phyloP scores from a whole-genome alignment of 2,329 filamentous ascomycete genomes.

The Fusarium sp. region DNA sequence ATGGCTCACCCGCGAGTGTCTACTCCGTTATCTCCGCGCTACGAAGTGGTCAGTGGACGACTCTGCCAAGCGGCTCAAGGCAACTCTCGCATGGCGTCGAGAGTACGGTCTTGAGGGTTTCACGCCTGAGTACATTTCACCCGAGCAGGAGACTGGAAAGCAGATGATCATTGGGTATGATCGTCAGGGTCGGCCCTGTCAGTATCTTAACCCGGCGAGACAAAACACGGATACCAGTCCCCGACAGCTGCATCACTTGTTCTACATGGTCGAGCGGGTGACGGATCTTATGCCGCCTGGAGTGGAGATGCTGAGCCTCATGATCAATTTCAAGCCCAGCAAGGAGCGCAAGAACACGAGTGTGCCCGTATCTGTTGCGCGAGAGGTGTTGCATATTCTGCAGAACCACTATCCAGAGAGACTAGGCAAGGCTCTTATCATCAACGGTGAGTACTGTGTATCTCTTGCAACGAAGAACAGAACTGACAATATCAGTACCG shows the following conservation, averaged over 20 bases:
- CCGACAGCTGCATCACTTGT: slow-evolving; percentile 90
- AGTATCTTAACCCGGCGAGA: slow-evolving; percentile 87
- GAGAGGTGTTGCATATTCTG: slow-evolving; percentile 88
- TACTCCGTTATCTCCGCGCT: slow-evolving; percentile 91
- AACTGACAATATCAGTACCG: slow-evolving; percentile 68
- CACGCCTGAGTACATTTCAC: slow-evolving; percentile 86
- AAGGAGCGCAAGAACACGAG: slow-evolving; percentile 77
- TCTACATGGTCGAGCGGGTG: slow-evolving; percentile 93
- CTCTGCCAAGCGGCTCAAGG: slow-evolving; percentile 80
- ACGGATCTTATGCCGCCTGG: slow-evolving; percentile 88
- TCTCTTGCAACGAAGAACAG: background rate
- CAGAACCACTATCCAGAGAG: slow-evolving; percentile 97
- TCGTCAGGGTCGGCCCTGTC: slow-evolving; percentile 83
- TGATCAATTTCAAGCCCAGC: slow-evolving; percentile 91
- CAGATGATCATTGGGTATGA: slow-evolving; percentile 91
- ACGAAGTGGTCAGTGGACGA: slow-evolving; percentile 88
- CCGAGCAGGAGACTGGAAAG: slow-evolving; percentile 97
- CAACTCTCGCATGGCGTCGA: slow-evolving; percentile 86
- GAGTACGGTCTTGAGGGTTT: slow-evolving; percentile 86
- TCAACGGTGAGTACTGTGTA: slow-evolving; percentile 72
- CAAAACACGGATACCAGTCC: slow-evolving; percentile 93
- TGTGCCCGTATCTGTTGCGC: slow-evolving; percentile 79
- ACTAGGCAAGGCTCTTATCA: slow-evolving; percentile 86
- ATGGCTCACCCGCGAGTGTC: slow-evolving; percentile 92
- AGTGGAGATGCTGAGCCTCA: slow-evolving; percentile 85